Conservation (phyloP, 139 green algal species). For the Spirogloea muscicola region DNA sequence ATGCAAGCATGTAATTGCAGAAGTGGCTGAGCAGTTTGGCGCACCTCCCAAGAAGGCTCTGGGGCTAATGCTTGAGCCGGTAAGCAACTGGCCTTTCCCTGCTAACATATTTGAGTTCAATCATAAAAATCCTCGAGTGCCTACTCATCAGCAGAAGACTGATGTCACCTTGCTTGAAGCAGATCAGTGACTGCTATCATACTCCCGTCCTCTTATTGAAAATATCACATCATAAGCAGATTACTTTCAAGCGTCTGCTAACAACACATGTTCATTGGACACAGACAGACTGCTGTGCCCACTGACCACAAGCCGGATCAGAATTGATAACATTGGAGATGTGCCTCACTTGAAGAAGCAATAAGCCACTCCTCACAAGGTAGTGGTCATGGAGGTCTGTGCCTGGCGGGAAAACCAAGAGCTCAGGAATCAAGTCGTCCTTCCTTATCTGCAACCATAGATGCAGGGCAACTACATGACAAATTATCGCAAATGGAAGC, state of each 20-base stretch:
- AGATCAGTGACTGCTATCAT: too few species aligned
- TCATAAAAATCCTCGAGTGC: too few species aligned
- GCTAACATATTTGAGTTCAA: slow-evolving; percentile 19
- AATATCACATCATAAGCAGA: not conserved
- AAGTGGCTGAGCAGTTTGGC: too few species aligned
- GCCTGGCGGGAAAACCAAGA: slow-evolving; percentile 77
- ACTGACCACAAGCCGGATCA: not conserved
- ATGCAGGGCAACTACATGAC: not conserved
- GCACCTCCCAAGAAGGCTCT: slow-evolving; percentile 59
- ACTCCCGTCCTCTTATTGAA: not conserved
- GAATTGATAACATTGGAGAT: not conserved
- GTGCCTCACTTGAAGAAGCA: slow-evolving; percentile 69
- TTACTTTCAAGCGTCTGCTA: not conserved
- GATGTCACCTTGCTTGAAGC: too few species aligned
- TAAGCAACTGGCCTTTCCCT: slow-evolving; percentile 84
- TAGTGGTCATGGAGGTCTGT: slow-evolving; percentile 84
- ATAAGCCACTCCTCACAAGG: slow-evolving; percentile 64
- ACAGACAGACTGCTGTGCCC: not conserved
- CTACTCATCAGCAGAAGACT: too few species aligned
- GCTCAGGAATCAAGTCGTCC: slow-evolving; percentile 61
- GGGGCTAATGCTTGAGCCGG: slow-evolving; percentile 77
- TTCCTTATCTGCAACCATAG: slow-evolving; percentile 3
- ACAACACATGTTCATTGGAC: not conserved
- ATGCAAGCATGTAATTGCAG: slow-evolving; percentile 39
- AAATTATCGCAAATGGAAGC: not conserved